Conservation (phyloP, 495 filamentous ascomycete genomes). For the Annulohypoxylon stygium region DNA sequence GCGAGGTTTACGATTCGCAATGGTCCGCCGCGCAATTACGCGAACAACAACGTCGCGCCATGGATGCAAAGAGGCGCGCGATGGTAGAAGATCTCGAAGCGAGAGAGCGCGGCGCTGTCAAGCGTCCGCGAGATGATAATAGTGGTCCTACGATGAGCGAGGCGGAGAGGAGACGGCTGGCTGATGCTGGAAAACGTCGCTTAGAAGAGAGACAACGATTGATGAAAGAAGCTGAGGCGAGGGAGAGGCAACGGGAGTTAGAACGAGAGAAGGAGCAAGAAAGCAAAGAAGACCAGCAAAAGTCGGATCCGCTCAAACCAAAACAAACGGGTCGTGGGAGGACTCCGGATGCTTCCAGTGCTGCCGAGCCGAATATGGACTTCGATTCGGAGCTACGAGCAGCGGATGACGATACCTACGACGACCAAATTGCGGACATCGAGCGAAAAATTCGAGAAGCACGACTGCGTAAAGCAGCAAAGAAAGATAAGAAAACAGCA, state of each 20-base stretch:
- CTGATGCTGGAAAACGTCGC: conserved; percentile 56
- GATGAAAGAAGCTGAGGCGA: conserved; percentile 57
- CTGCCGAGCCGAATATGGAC: conserved; percentile 25
- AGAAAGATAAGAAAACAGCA: conserved; percentile 42
- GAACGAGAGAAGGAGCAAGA: conserved; percentile 29
- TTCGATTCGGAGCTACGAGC: conserved; percentile 26
- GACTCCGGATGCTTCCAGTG: conserved; percentile 7
- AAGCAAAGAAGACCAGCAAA: conserved; percentile 8
- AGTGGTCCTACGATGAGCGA: conserved; percentile 51
- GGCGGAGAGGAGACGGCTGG: conserved; percentile 46
- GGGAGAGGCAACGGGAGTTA: conserved; percentile 50
- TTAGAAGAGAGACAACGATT: conserved; percentile 54
- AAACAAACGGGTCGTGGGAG: conserved; percentile 3
- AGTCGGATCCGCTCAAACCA: not conserved
- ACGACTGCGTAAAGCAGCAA: conserved; percentile 54
- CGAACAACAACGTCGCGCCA: conserved; percentile 48
- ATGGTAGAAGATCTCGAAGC: conserved; percentile 56
- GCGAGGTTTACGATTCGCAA: conserved; percentile 58
- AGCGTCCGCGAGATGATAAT: conserved; percentile 47
- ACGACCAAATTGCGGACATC: conserved; percentile 57
- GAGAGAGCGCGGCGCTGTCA: conserved; percentile 45
- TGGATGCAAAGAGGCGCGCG: conserved; percentile 48
- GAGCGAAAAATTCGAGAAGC: conserved; percentile 53
- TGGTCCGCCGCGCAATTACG: conserved; percentile 57
- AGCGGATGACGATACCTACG: conserved; percentile 44